Base-by-base conservation (phyloP, 371 early-diverging fungal species). In the Lichtheimia ornata region DNA sequence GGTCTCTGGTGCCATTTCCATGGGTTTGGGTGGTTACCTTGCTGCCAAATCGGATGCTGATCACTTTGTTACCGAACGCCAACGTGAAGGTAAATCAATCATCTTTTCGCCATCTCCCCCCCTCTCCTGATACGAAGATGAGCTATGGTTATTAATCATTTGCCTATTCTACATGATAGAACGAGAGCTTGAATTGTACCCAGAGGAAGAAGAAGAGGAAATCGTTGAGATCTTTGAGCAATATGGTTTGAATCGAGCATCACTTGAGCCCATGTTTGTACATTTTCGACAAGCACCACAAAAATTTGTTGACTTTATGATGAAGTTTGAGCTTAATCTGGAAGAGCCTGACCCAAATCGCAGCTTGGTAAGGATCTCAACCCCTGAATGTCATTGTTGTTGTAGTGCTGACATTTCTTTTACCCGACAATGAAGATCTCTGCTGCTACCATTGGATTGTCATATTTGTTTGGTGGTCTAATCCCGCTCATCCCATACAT, bases 241-340 rank as follows among this genome's bases (percentile, higher is more conserved):
- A 14, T 89, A 88, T 66, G 89, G 89, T 3, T 54, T 91, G 18
- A 79, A 76, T 56, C 68, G 81, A 4, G 66, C 67, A 12, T 74
- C 81, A 6, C 67, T 88, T 53, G 73, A 82, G 42, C 91, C 91
- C 7, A 69, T 91, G 68, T 64, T 91, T 50, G 67, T 62, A 4
- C 63, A 72, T 17, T 79, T 91, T 53, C 72, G 78, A 58, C 65
- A 69, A 20, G 77, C 88, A 58, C 80, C 81, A 24, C 81, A 82
- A 52, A 75, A 78, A 56, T 87, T 81, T 69, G 82, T 86, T 6
- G 89, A 91, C 61, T 91, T 91, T 63, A 88, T 89, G 88, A 91
- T 91, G 91, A 72, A 79, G 47, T 88, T 88, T 69, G 89, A 91
- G 65, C 71, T 89, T 9, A 77, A 79, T 45, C 70, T 91, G n/a